Percentiles rank a stretch among this genome's conserved stretches.
Evolutionary conservation across 495 filamentous ascomycete genomes (phyloP).

Genomic region (Xanthoparmelia taractica): DNA sequence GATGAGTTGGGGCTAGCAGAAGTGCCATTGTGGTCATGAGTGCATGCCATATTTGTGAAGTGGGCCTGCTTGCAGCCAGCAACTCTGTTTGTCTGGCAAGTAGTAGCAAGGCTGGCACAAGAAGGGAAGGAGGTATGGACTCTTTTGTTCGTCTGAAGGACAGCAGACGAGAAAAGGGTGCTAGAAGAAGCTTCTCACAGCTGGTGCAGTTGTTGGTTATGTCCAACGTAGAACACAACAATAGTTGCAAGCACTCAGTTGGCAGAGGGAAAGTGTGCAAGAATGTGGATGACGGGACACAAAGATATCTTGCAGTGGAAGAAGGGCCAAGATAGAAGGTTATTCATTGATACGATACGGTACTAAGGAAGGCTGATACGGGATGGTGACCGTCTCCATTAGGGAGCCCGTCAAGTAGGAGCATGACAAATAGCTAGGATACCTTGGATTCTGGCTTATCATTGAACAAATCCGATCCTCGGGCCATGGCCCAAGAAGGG

Average conservation of each 20-base stretch:
- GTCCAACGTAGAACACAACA: neutral
- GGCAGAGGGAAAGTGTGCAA: neutral
- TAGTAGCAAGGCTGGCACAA: neutral
- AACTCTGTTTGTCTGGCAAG: neutral
- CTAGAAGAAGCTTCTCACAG: neutral
- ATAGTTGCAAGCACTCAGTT: constrained; percentile 1
- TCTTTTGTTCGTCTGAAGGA: neutral
- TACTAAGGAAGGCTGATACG: constrained; percentile 8
- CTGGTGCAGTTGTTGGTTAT: neutral
- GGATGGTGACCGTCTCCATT: neutral
- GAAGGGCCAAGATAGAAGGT: neutral
- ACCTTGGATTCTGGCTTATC: neutral
- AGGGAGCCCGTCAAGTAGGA: neutral
- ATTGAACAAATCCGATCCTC: neutral
- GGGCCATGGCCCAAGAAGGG: neutral
- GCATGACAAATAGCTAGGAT: constrained; percentile 3
- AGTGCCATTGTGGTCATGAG: constrained; percentile 12
- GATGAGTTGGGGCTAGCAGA: constrained; percentile 52
- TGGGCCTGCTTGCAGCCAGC: neutral
- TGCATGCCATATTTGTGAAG: constrained; percentile 15
- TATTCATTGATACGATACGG: constrained; percentile 4
- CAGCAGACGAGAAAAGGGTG: neutral
- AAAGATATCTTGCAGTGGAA: neutral
- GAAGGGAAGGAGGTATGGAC: neutral
- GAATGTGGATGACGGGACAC: neutral